A percentile compares a stretch with the other conserved stretches of the same genome.
Conservation (phyloP, 768 basidiomycete species). For the Pleurotus ostreatus region DNA sequence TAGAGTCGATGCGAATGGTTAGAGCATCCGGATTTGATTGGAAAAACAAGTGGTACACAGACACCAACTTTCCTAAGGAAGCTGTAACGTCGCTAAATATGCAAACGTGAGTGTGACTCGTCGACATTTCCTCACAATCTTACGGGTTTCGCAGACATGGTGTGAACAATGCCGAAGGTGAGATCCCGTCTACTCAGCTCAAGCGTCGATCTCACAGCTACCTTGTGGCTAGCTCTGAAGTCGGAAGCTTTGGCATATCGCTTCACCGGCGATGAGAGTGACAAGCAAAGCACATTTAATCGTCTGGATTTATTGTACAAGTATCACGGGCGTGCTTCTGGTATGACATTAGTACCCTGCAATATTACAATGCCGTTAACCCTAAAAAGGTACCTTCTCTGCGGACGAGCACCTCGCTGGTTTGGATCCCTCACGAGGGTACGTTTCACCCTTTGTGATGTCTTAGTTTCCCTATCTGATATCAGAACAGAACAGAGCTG, state of each 20-base stretch:
- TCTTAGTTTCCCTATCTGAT: background rate
- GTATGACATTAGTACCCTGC: slow-evolving; percentile 8
- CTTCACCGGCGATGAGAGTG: slow-evolving; percentile 34
- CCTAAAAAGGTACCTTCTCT: slow-evolving; percentile 29
- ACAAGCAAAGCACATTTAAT: slow-evolving; percentile 34
- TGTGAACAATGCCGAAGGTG: slow-evolving; percentile 36
- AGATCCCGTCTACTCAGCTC: background rate
- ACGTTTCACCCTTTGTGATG: slow-evolving; percentile 1
- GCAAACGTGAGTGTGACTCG: slow-evolving; percentile 24
- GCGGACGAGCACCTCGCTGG: slow-evolving; percentile 39
- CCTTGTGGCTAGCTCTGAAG: slow-evolving; percentile 26
- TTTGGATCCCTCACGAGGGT: slow-evolving; percentile 39
- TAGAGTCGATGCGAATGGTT: slow-evolving; percentile 38
- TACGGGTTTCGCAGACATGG: slow-evolving; percentile 26
- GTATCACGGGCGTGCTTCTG: slow-evolving; percentile 35
- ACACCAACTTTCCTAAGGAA: slow-evolving; percentile 29
- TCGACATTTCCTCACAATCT: background rate
- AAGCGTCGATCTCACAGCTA: background rate
- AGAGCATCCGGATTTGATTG: slow-evolving; percentile 35
- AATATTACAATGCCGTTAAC: too few species aligned
- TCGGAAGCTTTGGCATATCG: slow-evolving; percentile 39
- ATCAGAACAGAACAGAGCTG: slow-evolving; percentile 27
- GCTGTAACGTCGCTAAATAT: slow-evolving; percentile 24
- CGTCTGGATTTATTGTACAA: slow-evolving; percentile 33
- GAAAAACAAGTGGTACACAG: slow-evolving; percentile 37